Conservation (phyloP, 1,284 basidiomycete species). For the Stereum hirsutum region DNA sequence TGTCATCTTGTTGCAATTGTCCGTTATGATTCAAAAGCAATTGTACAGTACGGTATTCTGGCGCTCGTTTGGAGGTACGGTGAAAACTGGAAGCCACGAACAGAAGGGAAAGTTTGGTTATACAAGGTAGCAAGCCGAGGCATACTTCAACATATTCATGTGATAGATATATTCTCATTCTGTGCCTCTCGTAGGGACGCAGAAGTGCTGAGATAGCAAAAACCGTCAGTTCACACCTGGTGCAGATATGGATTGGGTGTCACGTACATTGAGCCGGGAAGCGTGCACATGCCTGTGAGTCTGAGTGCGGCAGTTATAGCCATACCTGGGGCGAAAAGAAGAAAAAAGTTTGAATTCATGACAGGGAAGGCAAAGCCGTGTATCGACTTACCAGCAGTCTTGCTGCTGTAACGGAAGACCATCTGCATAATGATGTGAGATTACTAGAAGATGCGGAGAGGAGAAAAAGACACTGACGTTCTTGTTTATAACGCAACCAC, state of each 20-base stretch:
- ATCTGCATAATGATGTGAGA: conserved; percentile 9
- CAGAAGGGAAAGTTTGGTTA: no score
- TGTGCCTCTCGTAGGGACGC: conserved; percentile 17
- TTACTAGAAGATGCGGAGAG: conserved; percentile 5
- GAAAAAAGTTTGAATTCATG: neutral
- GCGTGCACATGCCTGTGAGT: conserved; percentile 16
- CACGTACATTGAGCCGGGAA: conserved; percentile 18
- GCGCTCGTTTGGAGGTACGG: no score
- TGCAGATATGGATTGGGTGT: neutral
- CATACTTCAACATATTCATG: no score
- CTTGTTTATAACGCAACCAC: conserved; percentile 15
- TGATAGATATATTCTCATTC: no score
- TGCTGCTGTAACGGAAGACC: no score
- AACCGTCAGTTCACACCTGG: no score
- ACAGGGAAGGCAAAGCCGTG: neutral
- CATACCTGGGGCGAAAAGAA: conserved; percentile 14
- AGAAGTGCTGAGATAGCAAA: conserved; percentile 17
- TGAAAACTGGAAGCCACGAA: no score
- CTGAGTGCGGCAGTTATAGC: conserved; percentile 23
- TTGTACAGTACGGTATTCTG: no score
- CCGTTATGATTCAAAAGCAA: no score
- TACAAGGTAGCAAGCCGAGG: no score
- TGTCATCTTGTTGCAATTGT: no score
- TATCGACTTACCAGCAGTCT: conserved; percentile 20
- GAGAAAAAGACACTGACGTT: conserved; percentile 10